phyloP scores from a whole-genome alignment of 225 moss, liverwort and hornwort genomes.

The Pleurozium schreberi region DNA sequence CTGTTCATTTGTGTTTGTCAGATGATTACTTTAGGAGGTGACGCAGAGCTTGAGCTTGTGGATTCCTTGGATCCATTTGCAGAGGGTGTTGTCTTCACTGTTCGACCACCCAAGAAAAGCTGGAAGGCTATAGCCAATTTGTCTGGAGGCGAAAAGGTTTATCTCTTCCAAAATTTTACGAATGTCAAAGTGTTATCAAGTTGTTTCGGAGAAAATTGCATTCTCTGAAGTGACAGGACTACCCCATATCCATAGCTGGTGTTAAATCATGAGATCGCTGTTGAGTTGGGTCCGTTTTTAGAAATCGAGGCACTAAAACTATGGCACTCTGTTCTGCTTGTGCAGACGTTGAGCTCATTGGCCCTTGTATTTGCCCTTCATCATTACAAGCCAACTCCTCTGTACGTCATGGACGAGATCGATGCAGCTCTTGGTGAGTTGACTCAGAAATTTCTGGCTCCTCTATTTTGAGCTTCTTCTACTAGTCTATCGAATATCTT shows the following conservation, averaged over 20 bases:
- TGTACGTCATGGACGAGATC: conserved; percentile 99
- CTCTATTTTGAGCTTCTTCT: background rate
- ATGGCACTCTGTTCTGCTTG: background rate
- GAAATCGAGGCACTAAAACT: background rate
- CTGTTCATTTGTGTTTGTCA: conserved; percentile 10
- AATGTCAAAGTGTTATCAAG: background rate
- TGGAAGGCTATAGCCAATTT: conserved; percentile 96
- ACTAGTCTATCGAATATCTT: background rate
- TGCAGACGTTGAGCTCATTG: conserved; percentile 90
- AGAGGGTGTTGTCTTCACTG: conserved; percentile 97
- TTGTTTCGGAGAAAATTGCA: background rate
- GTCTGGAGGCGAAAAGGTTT: conserved; percentile 97
- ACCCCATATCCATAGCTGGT: background rate
- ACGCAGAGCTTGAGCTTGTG: conserved; percentile 96
- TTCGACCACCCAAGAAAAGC: conserved; percentile 95
- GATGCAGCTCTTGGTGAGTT: conserved; percentile 89
- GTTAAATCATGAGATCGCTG: background rate
- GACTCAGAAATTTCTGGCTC: background rate
- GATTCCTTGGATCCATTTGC: conserved; percentile 97
- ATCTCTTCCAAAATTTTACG: background rate
- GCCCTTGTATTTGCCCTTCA: conserved; percentile 98
- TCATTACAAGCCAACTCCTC: conserved; percentile 97
- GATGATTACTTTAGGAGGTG: conserved; percentile 99
- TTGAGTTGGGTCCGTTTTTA: background rate
- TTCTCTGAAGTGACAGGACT: background rate